A percentile compares a stretch with the other conserved stretches of the same genome.
Evolutionary conservation across 805 yeast species (phyloP).

Genomic region (Brettanomyces anomalus): DNA sequence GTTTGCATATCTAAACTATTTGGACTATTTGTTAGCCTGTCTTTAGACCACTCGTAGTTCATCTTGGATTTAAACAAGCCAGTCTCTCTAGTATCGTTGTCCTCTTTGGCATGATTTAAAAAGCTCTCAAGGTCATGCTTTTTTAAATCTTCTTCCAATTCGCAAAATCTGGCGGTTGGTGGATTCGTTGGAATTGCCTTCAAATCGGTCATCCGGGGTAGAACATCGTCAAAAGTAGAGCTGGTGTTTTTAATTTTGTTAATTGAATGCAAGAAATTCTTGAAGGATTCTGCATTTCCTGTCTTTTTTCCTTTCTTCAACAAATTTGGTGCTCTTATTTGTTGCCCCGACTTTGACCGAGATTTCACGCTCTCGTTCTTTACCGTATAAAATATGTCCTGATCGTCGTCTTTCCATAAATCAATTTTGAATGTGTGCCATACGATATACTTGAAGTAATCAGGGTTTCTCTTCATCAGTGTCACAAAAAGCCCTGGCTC

Average conservation of each 20-base stretch:
- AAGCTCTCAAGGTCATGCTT: constrained; percentile 29
- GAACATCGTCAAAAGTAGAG: constrained; percentile 5
- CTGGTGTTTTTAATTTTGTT: constrained; percentile 13
- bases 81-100: constrained; percentile 32
- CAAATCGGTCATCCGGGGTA: constrained; percentile 20
- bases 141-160: constrained; percentile 3
- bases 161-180: not conserved
- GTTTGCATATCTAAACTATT: constrained; percentile 32
- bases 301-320: not conserved
- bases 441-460: constrained; percentile 9
- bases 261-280: constrained; percentile 15
- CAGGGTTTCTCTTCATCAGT: constrained; percentile 17
- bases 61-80: constrained; percentile 36
- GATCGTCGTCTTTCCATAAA: not conserved
- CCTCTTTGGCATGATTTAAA: constrained; percentile 33
- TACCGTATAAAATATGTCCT: too few relatives aligned
- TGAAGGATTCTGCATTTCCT: constrained; percentile 9
- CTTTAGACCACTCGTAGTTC: constrained; percentile 45
- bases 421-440: constrained; percentile 4
- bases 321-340: not conserved
- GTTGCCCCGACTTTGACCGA: not conserved
- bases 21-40: constrained; percentile 24
- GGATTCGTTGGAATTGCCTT: constrained; percentile 13
- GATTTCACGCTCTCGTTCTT: too few relatives aligned
- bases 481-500: constrained; percentile 11